Evolutionary conservation across 1,284 basidiomycete species (phyloP).

Genomic region (Trichosporon faecale): DNA sequence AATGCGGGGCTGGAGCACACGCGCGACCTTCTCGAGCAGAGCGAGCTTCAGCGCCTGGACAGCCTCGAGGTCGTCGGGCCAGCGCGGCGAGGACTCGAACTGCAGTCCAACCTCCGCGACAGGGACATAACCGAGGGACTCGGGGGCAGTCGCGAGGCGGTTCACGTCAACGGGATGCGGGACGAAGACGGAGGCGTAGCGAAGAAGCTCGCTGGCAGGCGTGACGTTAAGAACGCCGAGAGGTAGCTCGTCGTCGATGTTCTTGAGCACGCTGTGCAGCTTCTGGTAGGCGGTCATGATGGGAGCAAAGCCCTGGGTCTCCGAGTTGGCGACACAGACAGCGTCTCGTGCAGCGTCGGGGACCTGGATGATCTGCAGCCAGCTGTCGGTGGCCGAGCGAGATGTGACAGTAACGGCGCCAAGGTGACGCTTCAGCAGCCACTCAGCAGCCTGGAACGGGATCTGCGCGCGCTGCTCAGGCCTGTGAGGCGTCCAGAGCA

Average conservation of each 20-base stretch:
- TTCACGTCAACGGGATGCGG: slow-evolving; percentile 61
- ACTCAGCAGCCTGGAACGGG: slow-evolving; percentile 68
- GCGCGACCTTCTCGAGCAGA: slow-evolving; percentile 75
- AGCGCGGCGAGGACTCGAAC: slow-evolving; percentile 85
- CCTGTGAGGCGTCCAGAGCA: slow-evolving; percentile 72
- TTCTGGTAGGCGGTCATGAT: slow-evolving; percentile 76
- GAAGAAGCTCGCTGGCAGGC: slow-evolving; percentile 68
- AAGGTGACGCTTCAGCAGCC: slow-evolving; percentile 75
- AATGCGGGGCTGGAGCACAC: slow-evolving; percentile 59
- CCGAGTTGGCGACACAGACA: slow-evolving; percentile 52
- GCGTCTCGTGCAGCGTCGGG: slow-evolving; percentile 58
- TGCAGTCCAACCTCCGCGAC: slow-evolving; percentile 73
- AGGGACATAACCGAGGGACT: slow-evolving; percentile 64
- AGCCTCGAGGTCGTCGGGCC: slow-evolving; percentile 91
- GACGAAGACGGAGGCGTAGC: slow-evolving; percentile 77
- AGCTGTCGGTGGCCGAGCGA: slow-evolving; percentile 57
- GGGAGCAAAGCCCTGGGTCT: slow-evolving; percentile 66
- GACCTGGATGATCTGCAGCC: slow-evolving; percentile 60
- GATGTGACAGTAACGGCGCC: slow-evolving; percentile 59
- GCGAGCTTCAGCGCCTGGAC: slow-evolving; percentile 95
- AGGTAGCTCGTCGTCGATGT: slow-evolving; percentile 72
- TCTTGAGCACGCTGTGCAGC: slow-evolving; percentile 73
- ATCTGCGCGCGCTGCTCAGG: slow-evolving; percentile 74
- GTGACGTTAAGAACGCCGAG: slow-evolving; percentile 71
- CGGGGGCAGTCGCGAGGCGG: slow-evolving; percentile 52